phyloP scores from a whole-genome alignment of 1,139 yeast genomes.

The Pneumocystis jirovecii region DNA sequence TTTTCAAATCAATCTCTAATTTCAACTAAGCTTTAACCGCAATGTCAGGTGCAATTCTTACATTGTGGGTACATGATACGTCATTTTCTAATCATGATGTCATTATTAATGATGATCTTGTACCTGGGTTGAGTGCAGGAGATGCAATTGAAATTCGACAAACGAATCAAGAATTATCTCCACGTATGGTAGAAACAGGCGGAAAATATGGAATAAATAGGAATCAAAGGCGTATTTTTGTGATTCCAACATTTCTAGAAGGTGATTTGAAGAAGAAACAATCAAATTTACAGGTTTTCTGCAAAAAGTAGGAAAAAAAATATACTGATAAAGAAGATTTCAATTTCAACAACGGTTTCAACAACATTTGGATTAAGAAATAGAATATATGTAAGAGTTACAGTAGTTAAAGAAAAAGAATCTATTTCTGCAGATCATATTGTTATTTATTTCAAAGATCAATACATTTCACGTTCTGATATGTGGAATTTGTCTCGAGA shows the following conservation, averaged over 20 bases:
- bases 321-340: background rate
- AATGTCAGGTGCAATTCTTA: slow-evolving; percentile 22
- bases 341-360: slow-evolving; percentile 2
- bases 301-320: slow-evolving; percentile 4
- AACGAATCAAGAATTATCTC: slow-evolving; percentile 6
- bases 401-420: slow-evolving; percentile 22
- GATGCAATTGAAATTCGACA: slow-evolving; percentile 51
- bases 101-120: slow-evolving; percentile 39
- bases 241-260: slow-evolving; percentile 1
- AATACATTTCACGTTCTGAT: slow-evolving; percentile 73
- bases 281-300: slow-evolving; percentile 1
- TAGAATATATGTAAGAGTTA: slow-evolving; percentile 5
- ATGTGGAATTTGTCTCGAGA: slow-evolving; percentile 75
- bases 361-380: background rate
- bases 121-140: slow-evolving; percentile 54
- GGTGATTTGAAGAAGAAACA: background rate
- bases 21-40: background rate
- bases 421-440: slow-evolving; percentile 62
- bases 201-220: slow-evolving; percentile 1
- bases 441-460: slow-evolving; percentile 53
- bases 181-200: background rate
- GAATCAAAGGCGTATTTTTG: background rate
- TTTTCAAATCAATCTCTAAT: background rate
- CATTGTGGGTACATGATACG: slow-evolving; percentile 63
- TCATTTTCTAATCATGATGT: slow-evolving; percentile 46